These are phyloP conservation scores for Thielaviopsis populi DNA, from an alignment of 2,329 filamentous ascomycete species.

Conservation along the genomic window DNA sequence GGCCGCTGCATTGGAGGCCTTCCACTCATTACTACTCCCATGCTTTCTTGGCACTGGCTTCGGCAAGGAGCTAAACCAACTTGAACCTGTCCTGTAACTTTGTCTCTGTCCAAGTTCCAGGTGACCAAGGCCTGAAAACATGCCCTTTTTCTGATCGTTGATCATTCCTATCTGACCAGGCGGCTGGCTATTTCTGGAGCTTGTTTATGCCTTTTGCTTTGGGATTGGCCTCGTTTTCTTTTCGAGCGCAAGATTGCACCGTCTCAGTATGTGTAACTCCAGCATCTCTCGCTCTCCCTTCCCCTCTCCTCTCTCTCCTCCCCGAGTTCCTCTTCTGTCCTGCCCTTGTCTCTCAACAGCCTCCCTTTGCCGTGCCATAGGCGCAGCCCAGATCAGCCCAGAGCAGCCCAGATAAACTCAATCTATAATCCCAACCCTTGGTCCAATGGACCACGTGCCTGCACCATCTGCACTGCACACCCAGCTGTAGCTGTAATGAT, in stretches of 20 bases:
- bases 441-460: neutral
- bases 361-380: neutral
- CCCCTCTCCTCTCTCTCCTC: neutral
- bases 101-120: neutral
- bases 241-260: neutral
- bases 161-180: no score
- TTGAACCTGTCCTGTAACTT: neutral
- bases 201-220: neutral
- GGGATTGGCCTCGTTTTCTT: neutral
- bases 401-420: no score
- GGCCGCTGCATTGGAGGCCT: conserved; percentile 13
- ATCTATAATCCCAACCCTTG: neutral
- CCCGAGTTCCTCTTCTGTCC: neutral
- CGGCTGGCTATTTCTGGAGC: neutral
- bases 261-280: neutral
- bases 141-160: neutral
- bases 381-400: no score
- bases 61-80: neutral
- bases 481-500: no score
- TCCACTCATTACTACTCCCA: neutral
- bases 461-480: neutral
- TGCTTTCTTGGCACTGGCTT: conserved; percentile 5
- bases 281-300: neutral
- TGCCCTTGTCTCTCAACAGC: neutral
- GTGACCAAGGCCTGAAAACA: neutral